Evolutionary conservation across 306 rosid genomes (phyloP).

Genomic region (Adenanthera pavonina): DNA sequence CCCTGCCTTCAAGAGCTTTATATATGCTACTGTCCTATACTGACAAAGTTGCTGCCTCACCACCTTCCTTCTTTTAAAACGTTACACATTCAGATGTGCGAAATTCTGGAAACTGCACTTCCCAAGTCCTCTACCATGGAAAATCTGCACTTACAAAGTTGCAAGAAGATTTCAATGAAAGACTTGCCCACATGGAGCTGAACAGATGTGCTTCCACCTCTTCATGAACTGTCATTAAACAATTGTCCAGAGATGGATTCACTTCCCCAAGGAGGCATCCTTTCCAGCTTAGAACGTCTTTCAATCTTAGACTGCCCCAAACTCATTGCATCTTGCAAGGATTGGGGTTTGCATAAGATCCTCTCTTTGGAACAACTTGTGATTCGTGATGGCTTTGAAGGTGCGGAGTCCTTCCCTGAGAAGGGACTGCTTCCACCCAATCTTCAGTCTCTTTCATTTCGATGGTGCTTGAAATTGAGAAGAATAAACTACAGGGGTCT

Average conservation of each 20-base stretch:
- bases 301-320: not conserved
- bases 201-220: not conserved
- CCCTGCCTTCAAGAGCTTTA: too few species aligned
- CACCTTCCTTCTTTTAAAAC: not conserved
- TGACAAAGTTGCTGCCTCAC: conserved; percentile 9
- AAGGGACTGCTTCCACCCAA: not conserved
- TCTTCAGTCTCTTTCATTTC: not conserved
- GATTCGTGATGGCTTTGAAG: not conserved
- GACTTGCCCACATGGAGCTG: not conserved
- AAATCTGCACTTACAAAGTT: fast-evolving
- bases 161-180: not conserved
- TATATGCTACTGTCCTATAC: conserved; percentile 4
- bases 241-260: not conserved
- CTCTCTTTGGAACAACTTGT: not conserved
- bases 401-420: not conserved
- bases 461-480: fast-evolving
- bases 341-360: conserved; percentile 38
- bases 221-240: not conserved
- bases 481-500: not conserved
- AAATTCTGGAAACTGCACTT: not conserved
- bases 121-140: not conserved
- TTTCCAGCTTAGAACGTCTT: not conserved
- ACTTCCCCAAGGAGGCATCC: not conserved
- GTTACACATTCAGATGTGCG: fast-evolving
- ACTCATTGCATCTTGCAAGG: conserved; percentile 1